Conservation (phyloP, 305 asterid species). For the Rubia tinctorum region DNA sequence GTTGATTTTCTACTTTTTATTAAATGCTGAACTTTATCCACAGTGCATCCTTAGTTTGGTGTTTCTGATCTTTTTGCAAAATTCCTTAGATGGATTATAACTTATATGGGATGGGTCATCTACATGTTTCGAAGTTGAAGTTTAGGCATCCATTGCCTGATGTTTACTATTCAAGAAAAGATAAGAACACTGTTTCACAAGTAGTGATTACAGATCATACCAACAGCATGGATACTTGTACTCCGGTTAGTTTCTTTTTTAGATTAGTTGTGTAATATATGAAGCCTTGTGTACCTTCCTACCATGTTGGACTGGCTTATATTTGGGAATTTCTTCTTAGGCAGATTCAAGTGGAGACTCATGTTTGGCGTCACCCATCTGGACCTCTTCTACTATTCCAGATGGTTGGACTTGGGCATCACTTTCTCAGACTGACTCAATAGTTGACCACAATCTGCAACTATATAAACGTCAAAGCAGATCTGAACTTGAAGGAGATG, state of each 20-base stretch:
- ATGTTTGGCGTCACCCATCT: conserved; percentile 40
- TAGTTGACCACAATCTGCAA: conserved; percentile 38
- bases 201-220: conserved; percentile 31
- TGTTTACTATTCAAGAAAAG: conserved; percentile 40
- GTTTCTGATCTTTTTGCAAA: neutral
- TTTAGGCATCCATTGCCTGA: conserved; percentile 91
- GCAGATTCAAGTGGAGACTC: conserved; percentile 48
- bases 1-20: neutral
- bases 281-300: conserved; percentile 15
- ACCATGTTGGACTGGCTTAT: conserved; percentile 15
- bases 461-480: conserved; percentile 67
- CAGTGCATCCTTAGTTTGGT: neutral
- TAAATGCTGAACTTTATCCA: neutral
- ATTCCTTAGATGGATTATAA: conserved; percentile 79
- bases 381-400: conserved; percentile 86
- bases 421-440: conserved; percentile 44
- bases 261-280: neutral
- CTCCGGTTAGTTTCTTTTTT: conserved; percentile 42
- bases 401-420: conserved; percentile 79
- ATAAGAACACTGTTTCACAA: conserved; percentile 29
- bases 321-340: conserved; percentile 41
- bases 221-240: conserved; percentile 30
- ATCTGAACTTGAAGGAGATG: conserved; percentile 95
- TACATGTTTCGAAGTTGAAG: conserved; percentile 79
- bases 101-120: conserved; percentile 94